Evolutionary conservation across 1,284 basidiomycete genomes (phyloP), one percentile per base, ranked within the genome.

Genomic region (Ganoderma lucidum): DNA sequence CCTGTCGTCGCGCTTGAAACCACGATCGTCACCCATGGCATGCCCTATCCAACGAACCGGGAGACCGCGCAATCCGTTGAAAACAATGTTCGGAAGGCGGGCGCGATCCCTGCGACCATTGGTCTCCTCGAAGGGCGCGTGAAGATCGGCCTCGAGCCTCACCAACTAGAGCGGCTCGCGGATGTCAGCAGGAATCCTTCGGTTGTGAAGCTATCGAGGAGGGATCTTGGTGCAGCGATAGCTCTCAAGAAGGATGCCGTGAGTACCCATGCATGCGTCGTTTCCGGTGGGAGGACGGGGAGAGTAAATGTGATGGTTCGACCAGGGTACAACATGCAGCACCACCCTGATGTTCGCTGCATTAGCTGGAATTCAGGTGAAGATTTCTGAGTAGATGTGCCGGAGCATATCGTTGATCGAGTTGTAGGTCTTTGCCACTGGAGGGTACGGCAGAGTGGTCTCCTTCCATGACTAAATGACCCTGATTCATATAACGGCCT

Each of bases 11-110:
- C 93, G 28, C 85, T 94, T n/a, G 93, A 94, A 77, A 96, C 95
- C 0, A 93, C 97, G 1, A 91, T 99, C 70, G 91, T 98, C 70
- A 97, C 97, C 0, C 96, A 98, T 84, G 97, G 95, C 39, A 90
- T 96, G 83, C 93, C 93, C 0, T 88, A 90, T 74, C 96, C 96
- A 0, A 84, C 86, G 59, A 98, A 96, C 77, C 81, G 93, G 19
- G 83, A 91, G 42, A 91, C 94, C 17, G 92, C 95, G 0, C 83
- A 83, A 32, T 91, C 91, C 8, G 85, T 97, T 23, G 96, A 98
- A 79, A 78, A 80, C 12, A 93, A 95, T 65, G 90, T 99, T n/a
- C 86, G 94, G 71, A 85, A 87, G 8, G 87, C 88, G 44, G 93
- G 93, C 4, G 91, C 92, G 10, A 85, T 93, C 17, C 98, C 98